Evolutionary conservation across 768 basidiomycete species (phyloP), one percentile per base, ranked within the genome.

Genomic region (Boletus rufocinnamomeus): DNA sequence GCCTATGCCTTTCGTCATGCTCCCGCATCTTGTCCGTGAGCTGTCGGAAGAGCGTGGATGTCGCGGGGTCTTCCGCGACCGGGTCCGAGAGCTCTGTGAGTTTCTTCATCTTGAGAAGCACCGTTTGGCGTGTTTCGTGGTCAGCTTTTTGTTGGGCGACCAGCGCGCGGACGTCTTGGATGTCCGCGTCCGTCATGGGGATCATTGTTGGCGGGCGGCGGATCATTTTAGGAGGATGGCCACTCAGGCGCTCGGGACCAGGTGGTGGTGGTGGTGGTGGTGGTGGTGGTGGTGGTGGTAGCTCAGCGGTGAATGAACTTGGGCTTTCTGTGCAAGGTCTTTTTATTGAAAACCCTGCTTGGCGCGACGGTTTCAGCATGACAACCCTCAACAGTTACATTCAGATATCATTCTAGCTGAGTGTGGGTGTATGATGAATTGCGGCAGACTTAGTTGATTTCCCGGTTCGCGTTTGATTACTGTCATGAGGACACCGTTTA

Each of bases 181-280:
- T 86, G 69, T 93, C 91, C 25, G 79, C 71, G 70, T 92, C 90
- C 59, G 78, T 83, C 83, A 93, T 84, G 30, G 81, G 82, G 62
- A 93, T 88, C 55, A 88, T 79, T 2, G 91, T 91, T 6, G 91
- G 90, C 23, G 81, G 79, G 50, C 91, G 80, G 50, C 91, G 84
- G 68, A 93, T 89, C 91, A 93, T 85, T 7, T 43, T 52, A 8
- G 14, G 41, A 13, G 40, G 40, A 41, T 11, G n/a, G 40, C 1
- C 21, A n/a, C n/a, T 41, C 10, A 35, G 34, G 6, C 34, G 14
- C 14, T 35, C 34, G 34, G 14, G 14, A 35, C 14, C 14, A n/a
- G n/a, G n/a, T n/a, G n/a, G n/a, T n/a, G n/a, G n/a, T n/a, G n/a
- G n/a, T n/a, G n/a, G n/a, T n/a, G n/a, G n/a, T n/a, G n/a, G n/a